Evolutionary conservation across 1,284 basidiomycete genomes (phyloP), one percentile per base, ranked within the genome.

Genomic region (Fomitopsis schrenkii): DNA sequence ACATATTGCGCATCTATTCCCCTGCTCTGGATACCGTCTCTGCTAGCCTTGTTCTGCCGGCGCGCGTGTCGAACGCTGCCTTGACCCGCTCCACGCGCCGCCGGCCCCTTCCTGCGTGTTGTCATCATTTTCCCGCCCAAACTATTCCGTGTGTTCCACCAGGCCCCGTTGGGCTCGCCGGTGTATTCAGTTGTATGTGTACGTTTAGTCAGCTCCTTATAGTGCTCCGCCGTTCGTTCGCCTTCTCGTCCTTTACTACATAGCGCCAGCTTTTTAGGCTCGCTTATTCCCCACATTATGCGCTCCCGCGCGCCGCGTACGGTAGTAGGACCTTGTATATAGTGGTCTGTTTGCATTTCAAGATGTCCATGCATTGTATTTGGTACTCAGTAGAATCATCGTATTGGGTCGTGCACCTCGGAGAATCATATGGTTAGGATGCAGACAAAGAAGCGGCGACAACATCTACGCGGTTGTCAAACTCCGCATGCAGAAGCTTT

Each of bases 1-100:
- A 60, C 59, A 42, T 60, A 60, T 56, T 60, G 28, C 55, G 54
- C 59, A 56, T 53, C 55, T 57, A 60, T 60, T 60, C 48, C 48
- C n/a, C 33, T 60, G 54, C 48, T 44, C 58, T 53, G 52, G 52
- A 38, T 54, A 54, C 52, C 52, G 52, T 14, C 33, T 35, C 36
- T 28, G 56, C 44, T 33, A 35, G 46, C n/a, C 45, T 7, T 36
- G 26, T 36, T 38, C 52, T 33, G 33, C 35, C 48, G 42, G 35
- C 57, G 57, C 19, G 57, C 42, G 57, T 45, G 57, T 48, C 57
- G 57, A 59, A 59, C 57, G 57, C 30, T 41, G 57, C 57, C 35
- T 54, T 54, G 52, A 36, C 58, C n/a, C 58, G 58, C 58, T 59
- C 58, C 58, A 50, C 52, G 52, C 48, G 17, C 36, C 58, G 44